These are phyloP conservation scores for Lignosus rhinocerotis DNA, from an alignment of 1,284 basidiomycete genomes.

Conservation along the genomic window DNA sequence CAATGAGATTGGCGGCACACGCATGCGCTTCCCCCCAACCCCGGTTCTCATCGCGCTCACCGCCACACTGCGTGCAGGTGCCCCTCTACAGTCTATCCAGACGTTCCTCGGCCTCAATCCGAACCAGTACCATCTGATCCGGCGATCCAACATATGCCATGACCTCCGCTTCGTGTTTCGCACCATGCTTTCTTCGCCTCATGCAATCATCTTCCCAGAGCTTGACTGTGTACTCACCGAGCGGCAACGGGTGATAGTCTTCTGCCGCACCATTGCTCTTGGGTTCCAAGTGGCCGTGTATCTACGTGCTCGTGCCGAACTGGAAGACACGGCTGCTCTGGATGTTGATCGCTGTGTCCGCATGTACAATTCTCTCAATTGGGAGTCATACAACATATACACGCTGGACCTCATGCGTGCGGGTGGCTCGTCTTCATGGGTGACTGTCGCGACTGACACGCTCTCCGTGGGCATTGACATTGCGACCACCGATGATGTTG, in stretches of 20 bases:
- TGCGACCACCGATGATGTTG: neutral
- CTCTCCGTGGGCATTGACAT: neutral
- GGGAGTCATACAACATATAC: neutral
- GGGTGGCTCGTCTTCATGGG: neutral
- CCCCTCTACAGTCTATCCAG: slow-evolving; percentile 1
- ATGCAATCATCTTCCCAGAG: slow-evolving; percentile 9
- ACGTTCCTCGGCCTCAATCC: slow-evolving; percentile 12
- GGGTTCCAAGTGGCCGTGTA: slow-evolving; percentile 1
- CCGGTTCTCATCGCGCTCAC: neutral
- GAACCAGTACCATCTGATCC: slow-evolving; percentile 15
- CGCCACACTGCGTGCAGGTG: neutral
- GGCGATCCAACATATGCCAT: slow-evolving; percentile 18
- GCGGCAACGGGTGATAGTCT: slow-evolving; percentile 6
- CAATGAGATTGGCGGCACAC: neutral
- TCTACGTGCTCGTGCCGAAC: neutral
- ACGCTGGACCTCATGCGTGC: neutral
- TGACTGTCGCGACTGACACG: neutral
- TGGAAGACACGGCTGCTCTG: neutral
- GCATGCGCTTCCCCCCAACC: neutral
- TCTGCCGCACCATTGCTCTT: slow-evolving; percentile 4
- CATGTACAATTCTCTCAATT: slow-evolving; percentile 1
- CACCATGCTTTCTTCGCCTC: slow-evolving; percentile 1
- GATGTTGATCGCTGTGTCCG: neutral
- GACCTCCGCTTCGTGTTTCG: slow-evolving; percentile 22
- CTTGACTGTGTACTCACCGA: slow-evolving; percentile 13